Conservation (phyloP, 208 protist genomes). For the Acanthamoeba lenticulata region DNA sequence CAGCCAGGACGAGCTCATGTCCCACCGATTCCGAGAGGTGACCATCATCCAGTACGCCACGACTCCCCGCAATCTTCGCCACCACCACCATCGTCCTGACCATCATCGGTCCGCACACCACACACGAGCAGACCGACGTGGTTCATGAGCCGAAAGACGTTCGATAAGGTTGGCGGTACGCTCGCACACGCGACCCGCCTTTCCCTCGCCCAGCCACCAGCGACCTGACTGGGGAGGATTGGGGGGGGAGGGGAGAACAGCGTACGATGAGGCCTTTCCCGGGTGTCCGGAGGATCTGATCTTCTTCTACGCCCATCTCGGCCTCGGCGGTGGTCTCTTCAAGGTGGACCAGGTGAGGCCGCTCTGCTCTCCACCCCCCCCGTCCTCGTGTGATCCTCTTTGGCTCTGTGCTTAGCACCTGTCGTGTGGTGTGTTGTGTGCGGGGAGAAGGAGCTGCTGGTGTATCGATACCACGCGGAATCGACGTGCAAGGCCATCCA, state of each 20-base stretch:
- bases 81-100: not conserved
- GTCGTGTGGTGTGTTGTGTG: not conserved
- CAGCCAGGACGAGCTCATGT: conserved; percentile 59
- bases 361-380: too few species aligned
- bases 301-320: conserved; percentile 56
- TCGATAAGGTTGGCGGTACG: conserved; percentile 19
- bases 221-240: not conserved
- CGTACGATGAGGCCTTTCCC: conserved; percentile 21
- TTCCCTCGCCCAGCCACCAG: not conserved
- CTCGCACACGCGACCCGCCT: not conserved
- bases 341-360: conserved; percentile 17
- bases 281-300: conserved; percentile 30
- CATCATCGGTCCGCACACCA: not conserved
- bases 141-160: conserved; percentile 65
- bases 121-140: conserved; percentile 18
- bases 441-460: not conserved
- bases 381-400: too few species aligned
- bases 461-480: conserved; percentile 16
- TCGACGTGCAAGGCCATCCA: conserved; percentile 30
- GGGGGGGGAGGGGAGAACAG: not conserved
- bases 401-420: not conserved
- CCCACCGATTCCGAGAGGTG: conserved; percentile 56
- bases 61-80: not conserved
- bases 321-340: not conserved
- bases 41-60: conserved; percentile 52